A percentile compares a stretch with the other conserved stretches of the same genome.
Evolutionary conservation across 2,329 filamentous ascomycete genomes (phyloP).

Genomic region (Talaromyces rugulosus): DNA sequence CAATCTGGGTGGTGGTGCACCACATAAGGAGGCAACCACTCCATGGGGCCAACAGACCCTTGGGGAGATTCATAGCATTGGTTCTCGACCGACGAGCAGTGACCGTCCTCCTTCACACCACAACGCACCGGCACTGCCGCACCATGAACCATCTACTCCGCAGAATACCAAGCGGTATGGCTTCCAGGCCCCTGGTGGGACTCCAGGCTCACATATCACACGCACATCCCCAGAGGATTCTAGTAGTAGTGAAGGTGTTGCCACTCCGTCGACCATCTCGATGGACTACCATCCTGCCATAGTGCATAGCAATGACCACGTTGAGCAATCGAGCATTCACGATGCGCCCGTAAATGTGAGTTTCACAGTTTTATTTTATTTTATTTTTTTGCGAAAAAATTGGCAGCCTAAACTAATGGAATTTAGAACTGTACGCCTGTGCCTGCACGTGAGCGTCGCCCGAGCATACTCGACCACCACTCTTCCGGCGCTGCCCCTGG

Average conservation of each 20-base stretch:
- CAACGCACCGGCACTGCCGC: neutral
- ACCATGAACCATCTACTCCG: slow-evolving; percentile 17
- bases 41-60: slow-evolving; percentile 44
- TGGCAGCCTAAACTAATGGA: neutral
- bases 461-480: slow-evolving; percentile 25
- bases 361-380: neutral
- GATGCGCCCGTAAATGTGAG: slow-evolving; percentile 31
- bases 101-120: slow-evolving; percentile 1
- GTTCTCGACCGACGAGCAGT: slow-evolving; percentile 27
- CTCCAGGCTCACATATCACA: slow-evolving; percentile 25
- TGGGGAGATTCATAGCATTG: slow-evolving; percentile 37
- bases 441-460: slow-evolving; percentile 22
- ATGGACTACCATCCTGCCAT: slow-evolving; percentile 47
- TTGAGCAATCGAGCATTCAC: slow-evolving; percentile 32
- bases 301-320: slow-evolving; percentile 45
- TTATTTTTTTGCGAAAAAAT: neutral
- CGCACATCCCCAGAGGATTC: slow-evolving; percentile 47
- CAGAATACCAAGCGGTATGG: slow-evolving; percentile 27
- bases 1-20: slow-evolving; percentile 33
- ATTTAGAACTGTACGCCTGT: slow-evolving; percentile 30
- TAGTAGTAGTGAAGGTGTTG: slow-evolving; percentile 46
- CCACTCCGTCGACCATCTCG: slow-evolving; percentile 45
- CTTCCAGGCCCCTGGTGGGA: slow-evolving; percentile 30
- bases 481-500: slow-evolving; percentile 28
- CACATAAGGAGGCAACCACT: slow-evolving; percentile 30